Base-by-base conservation (phyloP, 2,329 filamentous ascomycete species). In the Aspergillus quadricinctus region DNA sequence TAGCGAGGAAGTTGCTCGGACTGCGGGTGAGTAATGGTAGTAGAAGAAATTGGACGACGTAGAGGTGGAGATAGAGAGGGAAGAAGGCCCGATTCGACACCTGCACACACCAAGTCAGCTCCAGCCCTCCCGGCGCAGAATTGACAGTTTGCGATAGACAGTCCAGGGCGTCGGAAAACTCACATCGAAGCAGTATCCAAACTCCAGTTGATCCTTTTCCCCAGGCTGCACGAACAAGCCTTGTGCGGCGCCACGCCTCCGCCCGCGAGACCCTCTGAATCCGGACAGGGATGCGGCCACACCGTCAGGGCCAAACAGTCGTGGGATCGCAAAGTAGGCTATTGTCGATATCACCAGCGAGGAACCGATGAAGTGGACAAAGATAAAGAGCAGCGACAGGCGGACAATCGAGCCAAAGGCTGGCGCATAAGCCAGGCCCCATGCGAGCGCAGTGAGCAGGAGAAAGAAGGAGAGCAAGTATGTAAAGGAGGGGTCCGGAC, bases 151-250 rank as follows among this genome's bases (percentile, higher is more conserved):
- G 3, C 17, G 28, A 3, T 51, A 10, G 48, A 25, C 54, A 48
- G 14, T n/a, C n/a, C 28, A 46, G 35, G 28, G 43, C n/a, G 7
- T 28, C 17, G 49, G 41, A 25, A 17, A 9, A 62, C 79, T 68
- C 64, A 84, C 86, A 74, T 88, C 86, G 72, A 88, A 88, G 70
- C 86, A 88, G 68, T 88, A 88, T 53, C 86, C 86, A 72, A 88
- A 88, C 66, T 88, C 86, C 59, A 88, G 70, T 57, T 82, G 82
- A 54, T 87, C 84, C 29, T 80, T 81, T 59, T 77, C 75, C 9
- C 75, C 76, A 0, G 81, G 79, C 53, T 83, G 81, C 4, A 80
- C 77, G 64, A 88, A 87, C 6, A 88, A 71, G 2, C 85, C 84
- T 66, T 81, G 76, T 50, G 78, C 75, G 19, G 72, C 70, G 54